Evolutionary conservation across 371 early-diverging fungal genomes (phyloP).

Genomic region (Cladochytrium tenue): DNA sequence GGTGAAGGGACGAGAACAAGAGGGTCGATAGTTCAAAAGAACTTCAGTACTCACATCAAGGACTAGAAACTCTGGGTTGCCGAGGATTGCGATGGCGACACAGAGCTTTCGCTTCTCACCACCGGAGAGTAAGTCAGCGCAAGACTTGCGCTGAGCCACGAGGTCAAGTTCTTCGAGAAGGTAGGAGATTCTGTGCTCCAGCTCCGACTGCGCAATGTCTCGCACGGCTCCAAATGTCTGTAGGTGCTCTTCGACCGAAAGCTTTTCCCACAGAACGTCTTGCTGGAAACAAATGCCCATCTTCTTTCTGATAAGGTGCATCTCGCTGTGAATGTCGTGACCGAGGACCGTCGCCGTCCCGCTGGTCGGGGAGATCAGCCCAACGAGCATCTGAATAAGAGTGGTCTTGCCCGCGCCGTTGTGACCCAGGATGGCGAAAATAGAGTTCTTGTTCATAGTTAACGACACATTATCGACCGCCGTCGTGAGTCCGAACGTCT

Average conservation of each 20-base stretch:
- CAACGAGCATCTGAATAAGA: slow-evolving; percentile 61
- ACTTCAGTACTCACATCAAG: too few relatives aligned
- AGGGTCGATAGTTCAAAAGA: too few relatives aligned
- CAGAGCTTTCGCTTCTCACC: too few relatives aligned
- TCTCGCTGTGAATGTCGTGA: slow-evolving; percentile 43
- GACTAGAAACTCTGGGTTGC: too few relatives aligned
- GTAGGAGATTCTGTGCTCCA: neutral
- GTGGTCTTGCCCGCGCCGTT: slow-evolving; percentile 76
- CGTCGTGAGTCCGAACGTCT: too few relatives aligned
- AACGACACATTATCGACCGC: slow-evolving; percentile 62
- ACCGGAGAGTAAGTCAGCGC: too few relatives aligned
- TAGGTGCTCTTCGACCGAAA: slow-evolving; percentile 64
- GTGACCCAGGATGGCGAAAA: slow-evolving; percentile 60
- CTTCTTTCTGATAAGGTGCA: slow-evolving; percentile 54
- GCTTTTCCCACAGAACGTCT: slow-evolving; percentile 51
- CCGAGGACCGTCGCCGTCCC: slow-evolving; percentile 57
- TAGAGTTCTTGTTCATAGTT: slow-evolving; percentile 56
- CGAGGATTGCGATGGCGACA: too few relatives aligned
- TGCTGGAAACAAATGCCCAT: slow-evolving; percentile 72
- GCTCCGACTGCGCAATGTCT: slow-evolving; percentile 39
- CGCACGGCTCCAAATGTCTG: slow-evolving; percentile 62
- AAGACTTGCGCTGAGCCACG: slow-evolving; percentile 34
- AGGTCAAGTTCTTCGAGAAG: slow-evolving; percentile 7
- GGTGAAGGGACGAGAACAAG: too few relatives aligned
- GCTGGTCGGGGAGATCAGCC: slow-evolving; percentile 19